Conservation (phyloP, 805 yeast species). For the Metschnikowia sp. region DNA sequence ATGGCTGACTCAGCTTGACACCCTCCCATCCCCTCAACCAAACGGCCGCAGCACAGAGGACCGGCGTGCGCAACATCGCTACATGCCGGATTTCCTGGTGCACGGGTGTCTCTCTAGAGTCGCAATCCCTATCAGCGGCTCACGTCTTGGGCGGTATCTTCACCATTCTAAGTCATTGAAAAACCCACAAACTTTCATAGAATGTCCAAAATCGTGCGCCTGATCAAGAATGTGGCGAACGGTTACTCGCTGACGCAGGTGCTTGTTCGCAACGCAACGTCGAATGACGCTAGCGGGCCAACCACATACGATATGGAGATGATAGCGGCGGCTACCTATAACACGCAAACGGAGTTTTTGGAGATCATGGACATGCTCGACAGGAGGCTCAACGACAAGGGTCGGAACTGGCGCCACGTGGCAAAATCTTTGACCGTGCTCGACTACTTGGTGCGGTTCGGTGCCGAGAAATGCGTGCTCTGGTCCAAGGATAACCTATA, state of each 20-base stretch:
- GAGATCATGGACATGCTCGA: constrained; percentile 95
- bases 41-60: too few relatives aligned
- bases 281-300: constrained; percentile 87
- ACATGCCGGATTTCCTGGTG: too few relatives aligned
- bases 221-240: constrained; percentile 82
- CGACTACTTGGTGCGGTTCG: constrained; percentile 81
- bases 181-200: neutral
- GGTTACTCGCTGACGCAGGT: constrained; percentile 88
- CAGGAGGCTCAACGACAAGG: constrained; percentile 88
- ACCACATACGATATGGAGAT: constrained; percentile 78
- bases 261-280: constrained; percentile 86
- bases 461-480: constrained; percentile 81
- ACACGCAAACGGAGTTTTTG: constrained; percentile 65
- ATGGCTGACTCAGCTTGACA: too few relatives aligned
- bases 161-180: too few relatives aligned
- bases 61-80: too few relatives aligned
- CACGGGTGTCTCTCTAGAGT: too few relatives aligned
- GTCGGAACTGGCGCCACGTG: constrained; percentile 95
- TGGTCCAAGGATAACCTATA: constrained; percentile 92
- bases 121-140: too few relatives aligned
- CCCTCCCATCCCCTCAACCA: too few relatives aligned
- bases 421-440: constrained; percentile 87
- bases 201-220: constrained; percentile 81
- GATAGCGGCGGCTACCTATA: constrained; percentile 69
- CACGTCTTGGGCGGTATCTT: too few relatives aligned